phyloP scores from a whole-genome alignment of 2,329 filamentous ascomycete genomes.

The Lachnum nothofagi region DNA sequence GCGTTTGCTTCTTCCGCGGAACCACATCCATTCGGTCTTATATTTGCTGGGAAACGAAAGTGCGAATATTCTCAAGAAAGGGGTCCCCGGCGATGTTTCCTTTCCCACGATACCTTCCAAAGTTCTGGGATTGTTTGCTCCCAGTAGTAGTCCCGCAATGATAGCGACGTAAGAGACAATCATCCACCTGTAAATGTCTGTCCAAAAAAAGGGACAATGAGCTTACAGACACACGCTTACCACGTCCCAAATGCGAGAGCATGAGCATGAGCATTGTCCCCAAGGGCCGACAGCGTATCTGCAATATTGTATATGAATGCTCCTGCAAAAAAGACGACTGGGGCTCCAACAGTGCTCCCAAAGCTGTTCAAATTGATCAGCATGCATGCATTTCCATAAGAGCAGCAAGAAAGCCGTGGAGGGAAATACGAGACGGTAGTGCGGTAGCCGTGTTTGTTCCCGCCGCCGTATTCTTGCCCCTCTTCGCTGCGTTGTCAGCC shows the following conservation, averaged over 20 bases:
- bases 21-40: slow-evolving; percentile 16
- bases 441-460: neutral
- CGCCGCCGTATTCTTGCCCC: neutral
- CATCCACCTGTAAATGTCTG: slow-evolving; percentile 13
- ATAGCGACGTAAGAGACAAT: slow-evolving; percentile 18
- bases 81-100: neutral
- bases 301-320: slow-evolving; percentile 18
- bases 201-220: no score
- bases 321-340: slow-evolving; percentile 22
- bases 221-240: no score
- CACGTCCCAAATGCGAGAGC: slow-evolving; percentile 21
- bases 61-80: slow-evolving; percentile 8
- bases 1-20: slow-evolving; percentile 16
- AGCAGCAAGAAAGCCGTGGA: no score
- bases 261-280: slow-evolving; percentile 13
- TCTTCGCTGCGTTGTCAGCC: neutral
- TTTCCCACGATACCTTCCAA: slow-evolving; percentile 18
- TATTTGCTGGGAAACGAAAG: slow-evolving; percentile 18
- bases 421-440: neutral
- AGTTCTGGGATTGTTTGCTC: slow-evolving; percentile 20
- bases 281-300: slow-evolving; percentile 5
- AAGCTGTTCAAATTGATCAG: slow-evolving; percentile 24
- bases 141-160: slow-evolving; percentile 17
- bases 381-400: slow-evolving; percentile 14
- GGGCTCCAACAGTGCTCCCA: slow-evolving; percentile 20